Base-by-base conservation (phyloP, 345 rosid species). In the Cardiospermum halicacabum region DNA sequence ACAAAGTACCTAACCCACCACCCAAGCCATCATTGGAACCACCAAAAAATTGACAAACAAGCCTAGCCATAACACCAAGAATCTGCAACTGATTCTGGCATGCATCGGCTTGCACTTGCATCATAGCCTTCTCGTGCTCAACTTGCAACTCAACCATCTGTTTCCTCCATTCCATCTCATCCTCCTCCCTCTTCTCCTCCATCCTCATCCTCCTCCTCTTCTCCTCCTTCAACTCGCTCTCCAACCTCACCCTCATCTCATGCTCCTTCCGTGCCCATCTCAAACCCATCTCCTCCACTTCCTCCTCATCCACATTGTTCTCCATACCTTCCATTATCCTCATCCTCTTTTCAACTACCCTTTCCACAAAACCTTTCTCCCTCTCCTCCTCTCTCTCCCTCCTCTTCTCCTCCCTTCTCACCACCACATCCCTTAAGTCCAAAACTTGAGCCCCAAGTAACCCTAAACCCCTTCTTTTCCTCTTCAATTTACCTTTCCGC, bases 101-200 rank as follows among this genome's bases (percentile, higher is more conserved):
- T 0, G 89, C 89, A 37, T 85, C 91, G 0, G 81, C 90, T 7
- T 85, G 91, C 82, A 88, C 78, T 65, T 85, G 89, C 85, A 85
- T 78, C 81, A 83, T 81, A 31, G 81, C 69, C 74, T 85, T 88
- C 79, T 88, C 91, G 8, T 85, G 91, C 64, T 85, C 89, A 19
- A 88, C 73, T 69, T 88, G 89, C 87, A 83, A 66, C n/a, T 64
- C 80, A 22, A 78, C 3, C 79, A 83, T 71, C 71, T 79, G 77
- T 74, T 80, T 89, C 80, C 79, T 78, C 94, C 91, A 85, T 11
- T 88, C 87, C 88, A 88, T 88, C 77, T 85, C 91, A 59, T 88
- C 94, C 67, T 88, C 87, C 75, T 85, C 89, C 64, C 81, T 79
- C 78, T 75, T 80, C 80, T 81, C 89, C 69, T 83, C 86, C 75